phyloP scores from a whole-genome alignment of 208 protist genomes.

The Crithidia expoeki region DNA sequence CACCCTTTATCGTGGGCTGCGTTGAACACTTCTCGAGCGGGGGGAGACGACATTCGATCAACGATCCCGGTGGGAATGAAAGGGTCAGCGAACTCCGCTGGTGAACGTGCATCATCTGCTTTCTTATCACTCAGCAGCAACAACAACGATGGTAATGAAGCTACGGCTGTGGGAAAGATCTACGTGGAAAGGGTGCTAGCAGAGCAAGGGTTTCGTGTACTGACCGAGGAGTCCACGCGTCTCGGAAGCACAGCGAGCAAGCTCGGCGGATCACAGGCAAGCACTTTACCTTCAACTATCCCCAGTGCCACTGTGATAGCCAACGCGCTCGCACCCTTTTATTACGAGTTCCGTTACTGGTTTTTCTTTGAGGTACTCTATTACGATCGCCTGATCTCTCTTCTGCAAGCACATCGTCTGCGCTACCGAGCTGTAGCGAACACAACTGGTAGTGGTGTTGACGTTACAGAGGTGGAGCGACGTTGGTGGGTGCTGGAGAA shows the following conservation, averaged over 20 bases:
- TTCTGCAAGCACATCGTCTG: slow-evolving; percentile 29
- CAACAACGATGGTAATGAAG: background rate
- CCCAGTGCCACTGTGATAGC: background rate
- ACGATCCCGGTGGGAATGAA: too few species aligned
- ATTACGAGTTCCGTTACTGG: slow-evolving; percentile 78
- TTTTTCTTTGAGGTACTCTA: slow-evolving; percentile 75
- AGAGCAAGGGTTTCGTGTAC: background rate
- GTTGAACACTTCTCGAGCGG: too few species aligned
- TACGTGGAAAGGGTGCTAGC: slow-evolving; percentile 21
- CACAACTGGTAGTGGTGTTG: background rate
- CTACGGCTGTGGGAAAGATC: background rate
- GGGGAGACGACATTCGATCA: too few species aligned
- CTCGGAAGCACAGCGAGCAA: too few species aligned
- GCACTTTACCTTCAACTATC: too few species aligned
- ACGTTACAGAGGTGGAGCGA: background rate
- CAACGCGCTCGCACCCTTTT: slow-evolving; percentile 26
- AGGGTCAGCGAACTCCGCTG: too few species aligned
- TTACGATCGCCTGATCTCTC: slow-evolving; percentile 39
- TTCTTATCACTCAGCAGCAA: background rate
- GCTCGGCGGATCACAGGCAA: too few species aligned
- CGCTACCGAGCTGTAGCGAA: background rate
- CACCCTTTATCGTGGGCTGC: background rate
- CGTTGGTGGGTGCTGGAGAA: slow-evolving; percentile 24
- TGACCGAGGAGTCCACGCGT: slow-evolving; percentile 5
- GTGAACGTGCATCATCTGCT: background rate